These are phyloP conservation scores for Stylosanthes scabra DNA, from an alignment of 331 rosid genomes.

Conservation along the genomic window DNA sequence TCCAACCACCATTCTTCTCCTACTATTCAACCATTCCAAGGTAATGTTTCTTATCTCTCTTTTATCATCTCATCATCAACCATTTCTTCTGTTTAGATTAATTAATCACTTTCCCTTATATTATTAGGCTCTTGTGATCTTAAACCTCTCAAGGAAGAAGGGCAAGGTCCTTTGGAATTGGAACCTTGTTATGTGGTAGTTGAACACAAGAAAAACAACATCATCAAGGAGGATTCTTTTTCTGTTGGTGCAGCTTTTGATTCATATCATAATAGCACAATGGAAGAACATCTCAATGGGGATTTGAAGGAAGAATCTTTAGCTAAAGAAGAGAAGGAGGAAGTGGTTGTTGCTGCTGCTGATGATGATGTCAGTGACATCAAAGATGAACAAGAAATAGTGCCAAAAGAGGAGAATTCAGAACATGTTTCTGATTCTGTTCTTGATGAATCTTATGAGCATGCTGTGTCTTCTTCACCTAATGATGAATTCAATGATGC, in stretches of 20 bases:
- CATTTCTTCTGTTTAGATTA: not conserved
- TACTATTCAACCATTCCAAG: slow-evolving; percentile 44
- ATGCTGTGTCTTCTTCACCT: not conserved
- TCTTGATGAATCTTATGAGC: slow-evolving; percentile 24
- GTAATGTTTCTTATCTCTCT: not conserved
- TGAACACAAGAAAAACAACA: slow-evolving; percentile 30
- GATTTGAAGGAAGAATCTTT: slow-evolving; percentile 33
- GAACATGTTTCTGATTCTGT: slow-evolving; percentile 44
- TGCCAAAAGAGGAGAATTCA: not conserved
- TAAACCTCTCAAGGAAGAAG: slow-evolving; percentile 21
- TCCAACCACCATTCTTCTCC: slow-evolving; percentile 57
- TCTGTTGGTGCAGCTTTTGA: slow-evolving; percentile 26
- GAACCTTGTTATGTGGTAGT: slow-evolving; percentile 33
- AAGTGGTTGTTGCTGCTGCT: slow-evolving; percentile 30
- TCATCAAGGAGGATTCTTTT: not conserved
- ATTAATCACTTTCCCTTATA: slow-evolving; percentile 1
- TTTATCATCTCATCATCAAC: not conserved
- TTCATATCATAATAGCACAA: slow-evolving; percentile 34
- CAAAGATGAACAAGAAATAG: slow-evolving; percentile 32
- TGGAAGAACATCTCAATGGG: slow-evolving; percentile 59
- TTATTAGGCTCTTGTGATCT: slow-evolving; percentile 9
- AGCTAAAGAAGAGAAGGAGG: slow-evolving; percentile 33
- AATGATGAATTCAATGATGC: slow-evolving; percentile 3
- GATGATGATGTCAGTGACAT: slow-evolving; percentile 33
- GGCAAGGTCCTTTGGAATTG: slow-evolving; percentile 15